phyloP scores from a whole-genome alignment of 768 basidiomycete species.

The Suillus sp. region DNA sequence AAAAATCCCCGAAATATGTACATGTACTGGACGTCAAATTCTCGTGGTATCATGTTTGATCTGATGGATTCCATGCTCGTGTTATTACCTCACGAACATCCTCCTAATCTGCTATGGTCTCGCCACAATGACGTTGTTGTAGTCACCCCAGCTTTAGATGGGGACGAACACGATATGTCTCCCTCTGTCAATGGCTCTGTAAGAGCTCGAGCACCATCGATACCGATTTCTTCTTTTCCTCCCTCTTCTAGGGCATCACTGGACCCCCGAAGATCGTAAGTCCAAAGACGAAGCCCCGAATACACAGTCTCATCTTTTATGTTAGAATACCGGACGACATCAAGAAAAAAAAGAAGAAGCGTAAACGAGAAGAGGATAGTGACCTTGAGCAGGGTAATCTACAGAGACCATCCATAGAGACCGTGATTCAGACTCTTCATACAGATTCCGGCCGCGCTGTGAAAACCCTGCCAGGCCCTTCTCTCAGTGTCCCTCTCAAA shows the following conservation, averaged over 20 bases:
- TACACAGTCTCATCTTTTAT: conserved; percentile 10
- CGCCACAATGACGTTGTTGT: conserved; percentile 14
- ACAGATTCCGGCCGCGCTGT: conserved; percentile 54
- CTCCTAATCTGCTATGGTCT: conserved; percentile 10
- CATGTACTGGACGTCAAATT: conserved; percentile 3
- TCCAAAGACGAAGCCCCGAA: conserved; percentile 22
- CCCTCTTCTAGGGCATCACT: conserved; percentile 56
- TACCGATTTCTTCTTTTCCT: conserved; percentile 45
- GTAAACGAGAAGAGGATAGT: conserved; percentile 78
- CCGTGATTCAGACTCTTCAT: conserved; percentile 12
- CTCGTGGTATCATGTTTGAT: background rate
- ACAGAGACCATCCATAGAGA: conserved; percentile 13
- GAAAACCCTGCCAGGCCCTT: conserved; percentile 59
- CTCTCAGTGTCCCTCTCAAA: conserved; percentile 49
- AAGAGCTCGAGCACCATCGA: conserved; percentile 52
- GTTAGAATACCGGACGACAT: conserved; percentile 47
- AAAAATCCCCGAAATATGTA: conserved; percentile 16
- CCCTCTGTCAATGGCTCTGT: conserved; percentile 36
- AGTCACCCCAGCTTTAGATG: conserved; percentile 52
- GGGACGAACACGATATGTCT: conserved; percentile 48
- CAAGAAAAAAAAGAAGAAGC: conserved; percentile 85
- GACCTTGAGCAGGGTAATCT: conserved; percentile 58
- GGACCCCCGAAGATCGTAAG: conserved; percentile 67
- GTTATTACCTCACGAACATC: conserved; percentile 2
- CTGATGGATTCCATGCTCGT: conserved; percentile 2